Evolutionary conservation across 208 protist species (phyloP).

Genomic region (Porcisia hertigi): DNA sequence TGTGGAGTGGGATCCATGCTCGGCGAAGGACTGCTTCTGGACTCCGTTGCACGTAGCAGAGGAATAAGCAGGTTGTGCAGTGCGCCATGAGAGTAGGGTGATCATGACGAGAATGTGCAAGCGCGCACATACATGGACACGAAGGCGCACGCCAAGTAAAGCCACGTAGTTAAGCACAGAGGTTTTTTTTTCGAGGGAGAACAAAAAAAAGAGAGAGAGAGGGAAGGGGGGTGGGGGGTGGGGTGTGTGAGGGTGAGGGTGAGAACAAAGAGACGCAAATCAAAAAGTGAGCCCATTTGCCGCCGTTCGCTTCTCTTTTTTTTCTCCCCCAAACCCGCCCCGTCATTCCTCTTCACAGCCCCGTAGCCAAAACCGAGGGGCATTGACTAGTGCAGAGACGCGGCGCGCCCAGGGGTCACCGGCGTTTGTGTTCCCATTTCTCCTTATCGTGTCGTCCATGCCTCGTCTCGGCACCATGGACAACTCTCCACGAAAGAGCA

Average conservation of each 20-base stretch:
- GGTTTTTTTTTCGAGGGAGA: too few species aligned
- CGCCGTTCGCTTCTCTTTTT: too few species aligned
- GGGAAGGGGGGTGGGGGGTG: not conserved
- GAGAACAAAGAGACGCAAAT: too few species aligned
- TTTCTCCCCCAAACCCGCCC: too few species aligned
- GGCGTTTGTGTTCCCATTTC: not conserved
- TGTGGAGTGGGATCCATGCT: not conserved
- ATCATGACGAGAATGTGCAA: not conserved
- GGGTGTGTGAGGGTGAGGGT: not conserved
- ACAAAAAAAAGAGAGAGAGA: not conserved
- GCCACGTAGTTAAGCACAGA: not conserved
- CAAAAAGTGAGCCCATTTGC: too few species aligned
- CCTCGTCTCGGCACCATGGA: not conserved
- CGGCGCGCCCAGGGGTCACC: not conserved
- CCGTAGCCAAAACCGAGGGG: too few species aligned
- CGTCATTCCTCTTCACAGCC: too few species aligned
- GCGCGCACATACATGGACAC: too few species aligned
- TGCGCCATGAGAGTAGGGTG: not conserved
- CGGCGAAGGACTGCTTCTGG: not conserved
- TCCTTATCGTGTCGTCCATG: not conserved
- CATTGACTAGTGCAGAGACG: not conserved
- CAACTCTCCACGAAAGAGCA: not conserved
- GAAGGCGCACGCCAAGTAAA: not conserved
- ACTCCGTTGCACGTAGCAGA: not conserved
- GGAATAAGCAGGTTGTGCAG: not conserved